A percentile compares a stretch with the other conserved stretches of the same genome.
phyloP scores from a whole-genome alignment of 257 asterid genomes.

The Galeopsis tetrahit region DNA sequence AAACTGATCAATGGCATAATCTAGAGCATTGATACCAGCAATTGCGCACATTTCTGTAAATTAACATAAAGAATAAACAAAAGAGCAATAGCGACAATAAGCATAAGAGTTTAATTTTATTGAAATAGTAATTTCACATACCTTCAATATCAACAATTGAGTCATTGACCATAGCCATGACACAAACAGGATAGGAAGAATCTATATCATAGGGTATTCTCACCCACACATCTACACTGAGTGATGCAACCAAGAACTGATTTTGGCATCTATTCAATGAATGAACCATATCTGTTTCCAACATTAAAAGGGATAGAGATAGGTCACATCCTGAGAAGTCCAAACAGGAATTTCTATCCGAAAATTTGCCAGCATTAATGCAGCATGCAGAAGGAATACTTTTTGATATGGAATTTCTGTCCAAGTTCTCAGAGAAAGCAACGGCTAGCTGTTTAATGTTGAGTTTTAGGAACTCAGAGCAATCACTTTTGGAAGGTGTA shows the following conservation, averaged over 20 bases:
- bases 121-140: constrained; percentile 34
- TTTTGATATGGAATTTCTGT: constrained; percentile 48
- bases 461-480: constrained; percentile 61
- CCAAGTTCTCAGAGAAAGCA: constrained; percentile 47
- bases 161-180: constrained; percentile 65
- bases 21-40: constrained; percentile 65
- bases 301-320: constrained; percentile 59
- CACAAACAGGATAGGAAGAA: constrained; percentile 55
- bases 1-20: constrained; percentile 66
- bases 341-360: constrained; percentile 64
- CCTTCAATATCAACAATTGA: constrained; percentile 74
- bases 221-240: constrained; percentile 86
- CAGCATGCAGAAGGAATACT: constrained; percentile 74
- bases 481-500: constrained; percentile 57
- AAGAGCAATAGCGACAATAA: constrained; percentile 8
- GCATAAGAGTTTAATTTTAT: constrained; percentile 21
- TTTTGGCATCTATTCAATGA: constrained; percentile 43
- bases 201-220: constrained; percentile 58
- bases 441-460: constrained; percentile 56
- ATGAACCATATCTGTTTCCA: constrained; percentile 44
- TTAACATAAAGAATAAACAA: constrained; percentile 31
- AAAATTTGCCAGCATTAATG: constrained; percentile 61
- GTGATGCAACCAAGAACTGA: constrained; percentile 54
- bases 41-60: constrained; percentile 61
- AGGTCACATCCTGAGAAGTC: constrained; percentile 77